These are phyloP conservation scores for Penicillium robsamsonii DNA, from an alignment of 495 filamentous ascomycete species.

Conservation along the genomic window DNA sequence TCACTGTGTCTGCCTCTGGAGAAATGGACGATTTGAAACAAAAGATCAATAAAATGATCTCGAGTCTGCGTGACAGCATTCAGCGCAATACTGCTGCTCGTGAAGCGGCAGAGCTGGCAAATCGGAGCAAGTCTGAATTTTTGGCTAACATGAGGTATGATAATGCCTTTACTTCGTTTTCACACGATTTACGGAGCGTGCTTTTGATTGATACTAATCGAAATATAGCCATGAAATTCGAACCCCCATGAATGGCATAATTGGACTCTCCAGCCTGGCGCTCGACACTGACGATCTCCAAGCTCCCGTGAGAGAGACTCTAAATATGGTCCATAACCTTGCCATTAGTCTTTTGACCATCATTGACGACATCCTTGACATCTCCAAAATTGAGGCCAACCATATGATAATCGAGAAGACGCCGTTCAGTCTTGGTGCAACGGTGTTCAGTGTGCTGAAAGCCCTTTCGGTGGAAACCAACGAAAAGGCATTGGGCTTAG, in stretches of 20 bases:
- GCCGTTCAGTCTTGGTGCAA: slow-evolving; percentile 53
- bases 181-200: slow-evolving; percentile 35
- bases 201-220: slow-evolving; percentile 45
- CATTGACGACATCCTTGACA: slow-evolving; percentile 84
- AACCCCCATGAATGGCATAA: slow-evolving; percentile 70
- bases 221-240: slow-evolving; percentile 69
- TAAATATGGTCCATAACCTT: slow-evolving; percentile 90
- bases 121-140: slow-evolving; percentile 61
- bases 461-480: slow-evolving; percentile 83
- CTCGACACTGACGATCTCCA: slow-evolving; percentile 63
- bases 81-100: slow-evolving; percentile 40
- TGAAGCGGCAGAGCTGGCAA: slow-evolving; percentile 56
- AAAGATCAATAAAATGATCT: slow-evolving; percentile 96
- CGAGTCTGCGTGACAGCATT: slow-evolving; percentile 67
- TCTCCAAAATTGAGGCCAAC: slow-evolving; percentile 73
- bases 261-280: slow-evolving; percentile 76
- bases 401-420: slow-evolving; percentile 80
- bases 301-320: slow-evolving; percentile 77
- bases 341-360: slow-evolving; percentile 74
- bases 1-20: slow-evolving; percentile 87
- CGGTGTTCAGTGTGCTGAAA: slow-evolving; percentile 53
- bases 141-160: slow-evolving; percentile 79
- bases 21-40: slow-evolving; percentile 96
- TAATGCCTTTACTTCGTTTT: slow-evolving; percentile 58
- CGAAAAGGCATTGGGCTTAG: slow-evolving; percentile 64